A percentile compares a stretch with the other conserved stretches of the same genome.
These are phyloP conservation scores for Bruguiera parviflora DNA, from an alignment of 345 rosid genomes.

Conservation along the genomic window DNA sequence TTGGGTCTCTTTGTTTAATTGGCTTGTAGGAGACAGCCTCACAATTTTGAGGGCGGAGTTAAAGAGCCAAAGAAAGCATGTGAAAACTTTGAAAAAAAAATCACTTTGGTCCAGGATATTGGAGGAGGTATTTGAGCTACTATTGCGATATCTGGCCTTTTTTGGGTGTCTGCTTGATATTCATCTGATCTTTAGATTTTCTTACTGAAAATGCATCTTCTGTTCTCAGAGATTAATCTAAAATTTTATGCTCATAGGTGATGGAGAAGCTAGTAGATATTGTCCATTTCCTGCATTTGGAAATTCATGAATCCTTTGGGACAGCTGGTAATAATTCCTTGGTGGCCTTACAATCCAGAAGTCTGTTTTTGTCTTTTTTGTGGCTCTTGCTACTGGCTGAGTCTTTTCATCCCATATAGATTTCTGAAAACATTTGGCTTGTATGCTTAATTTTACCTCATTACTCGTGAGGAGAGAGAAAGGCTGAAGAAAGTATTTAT, in stretches of 20 bases:
- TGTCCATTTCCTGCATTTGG: slow-evolving; percentile 90
- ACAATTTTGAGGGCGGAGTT: slow-evolving; percentile 82
- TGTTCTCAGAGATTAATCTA: background rate
- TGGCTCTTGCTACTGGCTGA: background rate
- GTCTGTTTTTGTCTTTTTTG: background rate
- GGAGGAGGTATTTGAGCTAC: slow-evolving; percentile 65
- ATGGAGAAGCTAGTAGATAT: slow-evolving; percentile 95
- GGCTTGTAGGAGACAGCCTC: slow-evolving; percentile 71
- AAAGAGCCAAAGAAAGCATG: slow-evolving; percentile 90
- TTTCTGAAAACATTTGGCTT: too few species aligned
- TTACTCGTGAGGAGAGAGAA: too few species aligned
- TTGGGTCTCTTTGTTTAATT: slow-evolving; percentile 8
- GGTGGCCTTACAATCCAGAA: background rate
- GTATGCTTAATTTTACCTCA: too few species aligned
- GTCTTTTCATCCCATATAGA: too few species aligned
- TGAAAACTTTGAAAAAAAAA: slow-evolving; percentile 80
- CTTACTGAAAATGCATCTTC: too few species aligned
- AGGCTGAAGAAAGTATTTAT: background rate
- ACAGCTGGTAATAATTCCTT: slow-evolving; percentile 56
- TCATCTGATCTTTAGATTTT: too few species aligned
- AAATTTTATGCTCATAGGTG: slow-evolving; percentile 47
- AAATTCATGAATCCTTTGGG: slow-evolving; percentile 87
- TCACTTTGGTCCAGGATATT: slow-evolving; percentile 95
- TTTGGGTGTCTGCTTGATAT: background rate
- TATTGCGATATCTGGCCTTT: slow-evolving; percentile 3